Conservation (phyloP, 2,329 filamentous ascomycete species). For the Alternaria sp. region DNA sequence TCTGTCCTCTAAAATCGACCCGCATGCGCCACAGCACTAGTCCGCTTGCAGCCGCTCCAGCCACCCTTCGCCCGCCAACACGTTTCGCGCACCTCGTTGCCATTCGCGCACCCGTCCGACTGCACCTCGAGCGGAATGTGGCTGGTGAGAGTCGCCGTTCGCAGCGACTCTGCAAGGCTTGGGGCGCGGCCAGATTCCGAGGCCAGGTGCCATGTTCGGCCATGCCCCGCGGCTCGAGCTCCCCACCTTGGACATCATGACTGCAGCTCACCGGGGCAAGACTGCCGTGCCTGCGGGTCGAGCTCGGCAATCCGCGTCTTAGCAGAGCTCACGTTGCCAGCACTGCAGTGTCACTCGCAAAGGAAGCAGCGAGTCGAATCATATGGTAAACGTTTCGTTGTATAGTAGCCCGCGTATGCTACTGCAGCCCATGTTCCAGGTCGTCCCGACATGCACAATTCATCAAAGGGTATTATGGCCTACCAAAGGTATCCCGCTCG, state of each 20-base stretch:
- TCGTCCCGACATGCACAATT: constrained; percentile 11
- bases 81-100: constrained; percentile 2
- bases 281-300: not conserved
- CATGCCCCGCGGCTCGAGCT: constrained; percentile 2
- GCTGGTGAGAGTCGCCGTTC: not conserved
- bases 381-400: not conserved
- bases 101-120: not conserved
- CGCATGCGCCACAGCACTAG: constrained; percentile 16
- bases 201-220: not conserved
- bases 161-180: not conserved
- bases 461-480: constrained; percentile 20
- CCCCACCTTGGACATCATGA: constrained; percentile 13
- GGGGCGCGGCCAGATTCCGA: constrained; percentile 5
- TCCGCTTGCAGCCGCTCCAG: constrained; percentile 3
- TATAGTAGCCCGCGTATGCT: constrained; percentile 4
- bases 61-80: constrained; percentile 9
- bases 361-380: not conserved
- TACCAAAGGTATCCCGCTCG: constrained; percentile 6
- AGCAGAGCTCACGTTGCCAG: not conserved
- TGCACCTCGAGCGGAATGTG: not conserved
- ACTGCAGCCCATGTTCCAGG: not conserved
- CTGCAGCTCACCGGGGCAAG: constrained; percentile 1
- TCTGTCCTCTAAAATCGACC: constrained; percentile 17
- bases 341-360: not conserved
- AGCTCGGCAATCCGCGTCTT: not conserved